Base-by-base conservation (phyloP, 768 basidiomycete species). In the Amanita muscaria region DNA sequence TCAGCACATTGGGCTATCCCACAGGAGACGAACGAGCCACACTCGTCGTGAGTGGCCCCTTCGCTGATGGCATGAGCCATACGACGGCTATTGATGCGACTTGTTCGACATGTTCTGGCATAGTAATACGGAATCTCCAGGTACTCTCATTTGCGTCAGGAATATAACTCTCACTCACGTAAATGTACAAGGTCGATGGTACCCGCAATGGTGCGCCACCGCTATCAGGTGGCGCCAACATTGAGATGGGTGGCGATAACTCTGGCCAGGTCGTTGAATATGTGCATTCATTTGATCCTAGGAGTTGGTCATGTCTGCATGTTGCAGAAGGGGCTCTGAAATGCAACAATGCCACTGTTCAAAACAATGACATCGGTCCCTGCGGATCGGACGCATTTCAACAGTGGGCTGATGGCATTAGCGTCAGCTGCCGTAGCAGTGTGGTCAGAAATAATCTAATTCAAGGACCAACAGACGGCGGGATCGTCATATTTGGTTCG, bases 321-420 rank as follows among this genome's bases (percentile, higher is more conserved):
- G 57, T 91, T 24, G 66, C 70, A 0, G 80, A 90, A 58, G 89
- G 88, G 3, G 59, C 70, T 25, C 66, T 83, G 29, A 67, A 60
- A 7, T 92, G 88, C 64, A 72, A 65, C 47, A 79, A 79, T 46
- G 67, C 64, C 10, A 75, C 74, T 3, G 68, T 91, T 24, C 81
- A 83, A 56, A 81, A 88, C 62, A 91, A 91, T 53, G 84, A 89
- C 50, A 79, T 91, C 33, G 89, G 84, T 3, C 86, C 87, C 2
- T 80, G 82, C 48, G 86, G 87, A 7, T 64, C 64, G 1, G 79
- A 83, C 46, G 49, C 52, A 3, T 84, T 74, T 54, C 74, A 79
- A 49, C 63, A 86, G 58, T 89, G 87, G 87, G 84, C 87, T 1
- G 87, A 88, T 55, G 87, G 87, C 4, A 81, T 89, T 53, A 86